phyloP scores from a whole-genome alignment of 176 grass and related monocot species.

The Carex myosuroides region DNA sequence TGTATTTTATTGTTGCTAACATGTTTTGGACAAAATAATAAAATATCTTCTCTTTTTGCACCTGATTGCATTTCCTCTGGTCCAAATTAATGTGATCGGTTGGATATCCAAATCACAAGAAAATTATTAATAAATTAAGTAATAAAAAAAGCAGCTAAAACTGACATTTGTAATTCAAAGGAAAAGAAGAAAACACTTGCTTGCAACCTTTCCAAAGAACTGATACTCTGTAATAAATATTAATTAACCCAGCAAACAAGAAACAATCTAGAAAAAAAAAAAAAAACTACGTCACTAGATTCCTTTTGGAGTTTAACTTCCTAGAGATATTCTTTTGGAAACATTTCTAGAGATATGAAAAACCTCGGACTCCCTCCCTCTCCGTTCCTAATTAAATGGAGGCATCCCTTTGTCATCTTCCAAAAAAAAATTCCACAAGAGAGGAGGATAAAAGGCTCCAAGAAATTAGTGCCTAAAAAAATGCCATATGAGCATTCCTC shows the following conservation, averaged over 20 bases:
- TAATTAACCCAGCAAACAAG: conserved; percentile 6
- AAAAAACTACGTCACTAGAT: conserved; percentile 8
- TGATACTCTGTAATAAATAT: conserved; percentile 25
- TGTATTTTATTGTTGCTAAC: not conserved
- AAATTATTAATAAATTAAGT: not conserved
- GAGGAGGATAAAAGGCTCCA: not conserved
- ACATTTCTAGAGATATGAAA: not conserved
- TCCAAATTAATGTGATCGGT: not conserved
- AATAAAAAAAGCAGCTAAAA: not conserved
- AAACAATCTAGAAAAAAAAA: conserved; percentile 4
- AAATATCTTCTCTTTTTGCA: not conserved
- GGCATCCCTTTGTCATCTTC: conserved; percentile 1
- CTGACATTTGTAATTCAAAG: too few relatives aligned
- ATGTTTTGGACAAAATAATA: too few relatives aligned
- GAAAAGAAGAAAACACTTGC: not conserved
- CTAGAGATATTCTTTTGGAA: not conserved
- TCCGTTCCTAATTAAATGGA: not conserved
- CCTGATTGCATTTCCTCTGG: not conserved
- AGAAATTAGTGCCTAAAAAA: not conserved
- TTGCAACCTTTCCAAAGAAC: conserved; percentile 4
- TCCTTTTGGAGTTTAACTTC: not conserved
- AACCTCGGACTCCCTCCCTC: not conserved
- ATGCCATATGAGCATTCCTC: not conserved
- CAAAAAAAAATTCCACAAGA: not conserved
- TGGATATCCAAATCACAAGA: not conserved